These are phyloP conservation scores for Aegilops tauschii DNA, from an alignment of 176 grass and related monocot genomes.

Conservation along the genomic window DNA sequence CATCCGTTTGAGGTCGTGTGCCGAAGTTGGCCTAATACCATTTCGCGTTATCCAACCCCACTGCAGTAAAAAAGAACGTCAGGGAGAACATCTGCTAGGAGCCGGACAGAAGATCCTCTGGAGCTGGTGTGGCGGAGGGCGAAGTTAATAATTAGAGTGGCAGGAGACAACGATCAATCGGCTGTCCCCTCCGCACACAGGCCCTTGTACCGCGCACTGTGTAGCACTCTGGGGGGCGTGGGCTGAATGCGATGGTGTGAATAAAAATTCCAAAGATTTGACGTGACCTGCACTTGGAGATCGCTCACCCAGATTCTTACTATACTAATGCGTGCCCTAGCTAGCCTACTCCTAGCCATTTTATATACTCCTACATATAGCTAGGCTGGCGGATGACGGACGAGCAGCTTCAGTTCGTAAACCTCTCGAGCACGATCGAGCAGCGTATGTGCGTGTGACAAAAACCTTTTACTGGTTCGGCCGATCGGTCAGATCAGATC, in stretches of 20 bases:
- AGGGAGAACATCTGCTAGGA: too few species aligned
- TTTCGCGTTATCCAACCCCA: too few species aligned
- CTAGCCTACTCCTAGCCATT: neutral
- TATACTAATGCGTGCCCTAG: conserved; percentile 4
- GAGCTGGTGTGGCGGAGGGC: conserved; percentile 6
- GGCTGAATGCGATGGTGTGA: conserved; percentile 17
- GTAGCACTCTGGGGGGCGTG: conserved; percentile 25
- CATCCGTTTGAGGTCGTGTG: too few species aligned
- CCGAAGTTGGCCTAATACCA: too few species aligned
- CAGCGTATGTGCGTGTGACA: conserved; percentile 6
- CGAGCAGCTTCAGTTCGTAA: conserved; percentile 24
- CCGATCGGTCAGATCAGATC: conserved; percentile 36
- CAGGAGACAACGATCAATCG: conserved; percentile 80
- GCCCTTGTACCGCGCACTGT: neutral
- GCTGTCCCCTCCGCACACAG: conserved; percentile 41
- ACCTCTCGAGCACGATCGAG: neutral
- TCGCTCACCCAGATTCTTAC: conserved; percentile 3
- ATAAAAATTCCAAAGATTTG: conserved; percentile 33
- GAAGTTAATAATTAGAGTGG: conserved; percentile 47
- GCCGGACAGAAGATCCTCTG: too few species aligned
- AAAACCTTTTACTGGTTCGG: conserved; percentile 16
- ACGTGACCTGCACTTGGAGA: conserved; percentile 33
- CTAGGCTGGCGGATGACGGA: neutral
- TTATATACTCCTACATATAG: neutral
- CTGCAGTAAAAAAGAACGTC: too few species aligned